These are phyloP conservation scores for Apiospora sp. DNA, from an alignment of 2,329 filamentous ascomycete genomes.

Conservation along the genomic window DNA sequence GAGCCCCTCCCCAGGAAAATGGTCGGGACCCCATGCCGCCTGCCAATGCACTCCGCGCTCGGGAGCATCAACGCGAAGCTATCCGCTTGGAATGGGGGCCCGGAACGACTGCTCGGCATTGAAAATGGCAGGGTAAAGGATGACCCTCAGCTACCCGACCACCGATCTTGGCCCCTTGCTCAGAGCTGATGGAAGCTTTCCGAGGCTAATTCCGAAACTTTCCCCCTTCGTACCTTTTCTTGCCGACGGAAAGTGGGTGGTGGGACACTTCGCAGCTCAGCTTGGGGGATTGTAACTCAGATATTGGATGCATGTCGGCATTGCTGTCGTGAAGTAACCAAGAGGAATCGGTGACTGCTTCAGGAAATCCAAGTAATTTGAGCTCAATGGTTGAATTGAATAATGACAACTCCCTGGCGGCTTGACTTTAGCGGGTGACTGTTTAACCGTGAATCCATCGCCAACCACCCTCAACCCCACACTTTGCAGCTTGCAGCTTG, in stretches of 20 bases:
- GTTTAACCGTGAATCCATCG: constrained; percentile 17
- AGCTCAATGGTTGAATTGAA: background rate
- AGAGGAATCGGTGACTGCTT: background rate
- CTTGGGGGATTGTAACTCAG: background rate
- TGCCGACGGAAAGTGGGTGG: constrained; percentile 18
- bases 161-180: background rate
- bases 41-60: constrained; percentile 22
- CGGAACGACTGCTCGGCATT: constrained; percentile 25
- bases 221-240: constrained; percentile 10
- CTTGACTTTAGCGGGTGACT: background rate
- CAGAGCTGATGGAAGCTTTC: background rate
- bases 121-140: constrained; percentile 23
- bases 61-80: constrained; percentile 19
- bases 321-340: background rate
- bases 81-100: constrained; percentile 10
- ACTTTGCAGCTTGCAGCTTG: background rate
- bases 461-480: constrained; percentile 12
- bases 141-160: constrained; percentile 23
- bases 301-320: background rate
- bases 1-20: background rate
- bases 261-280: background rate
- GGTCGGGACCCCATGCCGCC: constrained; percentile 5
- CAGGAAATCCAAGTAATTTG: background rate
- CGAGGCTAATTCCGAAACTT: constrained; percentile 16
- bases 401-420: background rate